These are phyloP conservation scores for Kazachstania taianensis DNA, from an alignment of 805 yeast species.

Conservation along the genomic window DNA sequence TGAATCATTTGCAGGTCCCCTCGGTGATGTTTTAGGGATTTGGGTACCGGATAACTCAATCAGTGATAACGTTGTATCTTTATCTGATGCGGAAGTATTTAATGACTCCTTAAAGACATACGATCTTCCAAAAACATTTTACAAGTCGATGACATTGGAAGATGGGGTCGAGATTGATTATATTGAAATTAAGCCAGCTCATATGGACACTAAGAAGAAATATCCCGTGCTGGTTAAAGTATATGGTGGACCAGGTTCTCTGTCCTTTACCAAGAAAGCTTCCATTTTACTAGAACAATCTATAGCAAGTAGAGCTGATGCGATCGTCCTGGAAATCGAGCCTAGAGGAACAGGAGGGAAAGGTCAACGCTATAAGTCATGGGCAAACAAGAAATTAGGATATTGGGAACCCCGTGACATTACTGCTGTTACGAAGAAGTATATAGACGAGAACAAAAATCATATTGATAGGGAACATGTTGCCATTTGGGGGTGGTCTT, in stretches of 20 bases:
- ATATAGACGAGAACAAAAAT: conserved; percentile 32
- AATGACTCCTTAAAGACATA: conserved; percentile 23
- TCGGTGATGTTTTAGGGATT: conserved; percentile 9
- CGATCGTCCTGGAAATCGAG: conserved; percentile 57
- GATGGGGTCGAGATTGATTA: conserved; percentile 38
- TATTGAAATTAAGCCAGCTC: conserved; percentile 53
- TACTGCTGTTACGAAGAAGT: conserved; percentile 39
- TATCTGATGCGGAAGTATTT: conserved; percentile 12
- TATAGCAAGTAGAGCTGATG: conserved; percentile 45
- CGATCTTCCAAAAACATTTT: conserved; percentile 37
- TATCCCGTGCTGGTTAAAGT: conserved; percentile 60
- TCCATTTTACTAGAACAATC: conserved; percentile 48
- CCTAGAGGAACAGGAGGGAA: conserved; percentile 79
- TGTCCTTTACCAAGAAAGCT: conserved; percentile 40
- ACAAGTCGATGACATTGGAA: conserved; percentile 32
- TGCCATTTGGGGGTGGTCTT: conserved; percentile 85
- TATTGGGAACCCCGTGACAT: conserved; percentile 72
- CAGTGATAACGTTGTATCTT: conserved; percentile 6
- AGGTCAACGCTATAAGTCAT: conserved; percentile 56
- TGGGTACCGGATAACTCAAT: conserved; percentile 15
- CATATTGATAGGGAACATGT: conserved; percentile 45
- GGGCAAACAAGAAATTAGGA: conserved; percentile 51
- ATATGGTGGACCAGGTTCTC: conserved; percentile 80
- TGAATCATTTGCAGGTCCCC: conserved; percentile 19
- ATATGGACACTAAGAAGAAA: conserved; percentile 36